Conservation (phyloP, 768 basidiomycete species). For the Calocybe cyanea region DNA sequence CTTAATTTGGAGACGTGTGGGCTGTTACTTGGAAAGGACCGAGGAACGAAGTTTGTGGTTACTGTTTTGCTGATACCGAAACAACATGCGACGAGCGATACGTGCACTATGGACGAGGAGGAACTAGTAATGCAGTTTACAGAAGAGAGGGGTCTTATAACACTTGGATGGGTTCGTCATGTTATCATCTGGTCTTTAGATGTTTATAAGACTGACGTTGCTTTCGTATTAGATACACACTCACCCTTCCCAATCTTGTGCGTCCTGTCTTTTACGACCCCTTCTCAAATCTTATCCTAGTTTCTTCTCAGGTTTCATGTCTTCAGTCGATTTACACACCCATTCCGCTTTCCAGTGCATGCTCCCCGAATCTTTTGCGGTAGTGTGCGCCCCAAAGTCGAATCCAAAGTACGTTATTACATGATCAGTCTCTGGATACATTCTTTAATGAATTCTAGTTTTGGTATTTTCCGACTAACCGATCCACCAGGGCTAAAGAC, state of each 20-base stretch:
- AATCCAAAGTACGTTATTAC: conserved; percentile 55
- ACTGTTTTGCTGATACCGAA: conserved; percentile 84
- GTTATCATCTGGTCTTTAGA: conserved; percentile 3
- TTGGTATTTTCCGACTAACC: conserved; percentile 87
- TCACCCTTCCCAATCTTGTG: conserved; percentile 86
- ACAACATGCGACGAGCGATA: conserved; percentile 84
- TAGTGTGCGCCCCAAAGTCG: conserved; percentile 83
- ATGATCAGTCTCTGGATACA: neutral
- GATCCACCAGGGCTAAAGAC: conserved; percentile 80
- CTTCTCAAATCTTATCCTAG: conserved; percentile 3
- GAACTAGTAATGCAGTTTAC: conserved; percentile 85
- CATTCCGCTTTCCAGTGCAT: conserved; percentile 87
- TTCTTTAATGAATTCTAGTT: conserved; percentile 36
- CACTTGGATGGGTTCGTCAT: conserved; percentile 82
- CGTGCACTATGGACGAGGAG: conserved; percentile 91
- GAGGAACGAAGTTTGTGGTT: conserved; percentile 62
- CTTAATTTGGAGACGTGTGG: conserved; percentile 86
- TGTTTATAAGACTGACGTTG: conserved; percentile 1
- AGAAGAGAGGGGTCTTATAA: conserved; percentile 75
- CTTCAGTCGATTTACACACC: conserved; percentile 89
- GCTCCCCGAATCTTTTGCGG: conserved; percentile 89
- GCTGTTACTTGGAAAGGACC: conserved; percentile 68
- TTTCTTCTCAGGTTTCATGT: conserved; percentile 71
- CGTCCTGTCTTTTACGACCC: conserved; percentile 20
- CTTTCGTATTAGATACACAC: conserved; percentile 72